These are phyloP conservation scores for Atkinsonella texensis DNA, from an alignment of 2,329 filamentous ascomycete genomes.

Conservation along the genomic window DNA sequence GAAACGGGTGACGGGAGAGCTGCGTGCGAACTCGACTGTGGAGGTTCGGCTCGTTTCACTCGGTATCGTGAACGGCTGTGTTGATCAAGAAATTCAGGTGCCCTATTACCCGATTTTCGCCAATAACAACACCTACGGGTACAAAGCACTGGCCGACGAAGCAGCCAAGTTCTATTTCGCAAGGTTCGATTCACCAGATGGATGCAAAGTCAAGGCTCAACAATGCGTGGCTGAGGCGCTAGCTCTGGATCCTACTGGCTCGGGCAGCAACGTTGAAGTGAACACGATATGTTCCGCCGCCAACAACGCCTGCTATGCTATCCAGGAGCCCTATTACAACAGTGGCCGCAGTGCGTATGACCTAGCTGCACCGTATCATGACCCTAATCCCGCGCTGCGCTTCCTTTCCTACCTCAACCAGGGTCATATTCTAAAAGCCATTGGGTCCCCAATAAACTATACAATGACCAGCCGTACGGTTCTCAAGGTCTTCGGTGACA, in stretches of 20 bases:
- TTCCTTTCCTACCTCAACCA: constrained; percentile 56
- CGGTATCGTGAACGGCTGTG: constrained; percentile 59
- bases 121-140: constrained; percentile 53
- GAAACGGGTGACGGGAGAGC: constrained; percentile 35
- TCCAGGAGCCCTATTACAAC: constrained; percentile 44
- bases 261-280: constrained; percentile 26
- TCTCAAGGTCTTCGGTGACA: constrained; percentile 32
- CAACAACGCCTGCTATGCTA: constrained; percentile 28
- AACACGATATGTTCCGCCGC: constrained; percentile 42
- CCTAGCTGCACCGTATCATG: constrained; percentile 39
- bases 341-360: constrained; percentile 49
- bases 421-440: constrained; percentile 39
- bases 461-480: constrained; percentile 37
- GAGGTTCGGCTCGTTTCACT: constrained; percentile 50
- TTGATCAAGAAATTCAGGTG: constrained; percentile 52
- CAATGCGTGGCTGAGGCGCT: constrained; percentile 35
- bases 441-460: constrained; percentile 52
- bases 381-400: constrained; percentile 51
- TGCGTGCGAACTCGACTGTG: constrained; percentile 38
- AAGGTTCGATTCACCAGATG: constrained; percentile 22
- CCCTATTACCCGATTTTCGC: constrained; percentile 46
- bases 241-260: constrained; percentile 26
- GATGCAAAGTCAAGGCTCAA: constrained; percentile 41
- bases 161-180: constrained; percentile 33
- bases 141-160: constrained; percentile 41